These are phyloP conservation scores for Periglandula ipomoeae DNA, from an alignment of 2,329 filamentous ascomycete genomes.

Conservation along the genomic window DNA sequence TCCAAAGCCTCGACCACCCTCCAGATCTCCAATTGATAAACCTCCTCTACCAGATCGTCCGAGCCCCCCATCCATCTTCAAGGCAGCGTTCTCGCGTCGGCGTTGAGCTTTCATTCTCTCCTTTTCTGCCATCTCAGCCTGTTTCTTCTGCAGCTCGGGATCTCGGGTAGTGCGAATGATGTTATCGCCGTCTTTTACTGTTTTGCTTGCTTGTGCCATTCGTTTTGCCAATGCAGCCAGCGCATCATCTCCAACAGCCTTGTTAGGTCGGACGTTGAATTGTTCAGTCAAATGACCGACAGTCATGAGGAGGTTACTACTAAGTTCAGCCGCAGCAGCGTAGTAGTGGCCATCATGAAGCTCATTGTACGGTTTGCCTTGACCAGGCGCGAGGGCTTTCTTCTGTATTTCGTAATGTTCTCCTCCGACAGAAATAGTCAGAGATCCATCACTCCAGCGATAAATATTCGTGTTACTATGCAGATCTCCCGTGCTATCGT, in stretches of 20 bases:
- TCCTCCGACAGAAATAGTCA: conserved; percentile 65
- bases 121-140: conserved; percentile 66
- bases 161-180: conserved; percentile 64
- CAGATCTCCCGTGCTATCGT: conserved; percentile 54
- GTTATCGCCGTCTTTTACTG: conserved; percentile 48
- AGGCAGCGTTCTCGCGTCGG: conserved; percentile 57
- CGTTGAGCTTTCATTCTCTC: conserved; percentile 60
- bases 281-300: conserved; percentile 70
- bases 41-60: conserved; percentile 42
- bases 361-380: conserved; percentile 52
- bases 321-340: conserved; percentile 60
- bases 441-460: conserved; percentile 70
- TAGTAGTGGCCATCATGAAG: conserved; percentile 68
- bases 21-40: conserved; percentile 60
- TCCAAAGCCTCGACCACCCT: conserved; percentile 46
- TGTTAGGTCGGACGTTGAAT: conserved; percentile 58
- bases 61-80: conserved; percentile 52
- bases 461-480: conserved; percentile 69
- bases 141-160: conserved; percentile 64
- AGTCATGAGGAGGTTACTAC: conserved; percentile 58
- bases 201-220: conserved; percentile 54
- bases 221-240: conserved; percentile 58
- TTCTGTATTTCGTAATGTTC: conserved; percentile 68
- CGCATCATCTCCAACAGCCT: conserved; percentile 61
- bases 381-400: conserved; percentile 57